Evolutionary conservation across 1,284 basidiomycete genomes (phyloP).

Genomic region (Ustilago sp.): DNA sequence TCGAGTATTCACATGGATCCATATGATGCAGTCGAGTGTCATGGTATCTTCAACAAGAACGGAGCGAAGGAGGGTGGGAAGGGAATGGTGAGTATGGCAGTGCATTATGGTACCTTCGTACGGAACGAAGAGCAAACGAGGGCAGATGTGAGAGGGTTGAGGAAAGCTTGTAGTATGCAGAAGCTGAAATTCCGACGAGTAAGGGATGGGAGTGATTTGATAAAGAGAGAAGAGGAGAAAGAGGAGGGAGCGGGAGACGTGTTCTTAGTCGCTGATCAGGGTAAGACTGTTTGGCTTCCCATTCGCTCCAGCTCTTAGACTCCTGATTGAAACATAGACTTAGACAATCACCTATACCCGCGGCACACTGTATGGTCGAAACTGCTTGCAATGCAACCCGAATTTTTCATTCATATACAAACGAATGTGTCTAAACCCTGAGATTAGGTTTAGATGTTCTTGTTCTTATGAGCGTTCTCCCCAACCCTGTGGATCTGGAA

Average conservation of each 20-base stretch:
- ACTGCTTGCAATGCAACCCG: neutral
- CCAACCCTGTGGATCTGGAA: constrained; percentile 50
- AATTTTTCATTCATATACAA: neutral
- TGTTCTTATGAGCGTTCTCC: constrained; percentile 33
- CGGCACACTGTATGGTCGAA: neutral
- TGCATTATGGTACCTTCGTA: constrained; percentile 60
- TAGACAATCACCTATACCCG: constrained; percentile 8
- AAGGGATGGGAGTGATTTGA: constrained; percentile 16
- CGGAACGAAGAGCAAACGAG: constrained; percentile 53
- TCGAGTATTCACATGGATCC: constrained; percentile 62
- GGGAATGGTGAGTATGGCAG: constrained; percentile 37
- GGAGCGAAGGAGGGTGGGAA: constrained; percentile 3
- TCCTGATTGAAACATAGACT: neutral
- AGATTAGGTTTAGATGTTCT: constrained; percentile 23
- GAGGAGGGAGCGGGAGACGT: constrained; percentile 31
- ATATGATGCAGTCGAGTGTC: constrained; percentile 53
- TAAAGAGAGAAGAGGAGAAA: constrained; percentile 11
- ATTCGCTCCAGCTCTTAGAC: constrained; percentile 11
- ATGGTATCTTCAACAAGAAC: constrained; percentile 22
- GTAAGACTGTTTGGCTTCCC: constrained; percentile 57
- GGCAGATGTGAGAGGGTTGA: constrained; percentile 52
- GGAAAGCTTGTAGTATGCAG: constrained; percentile 39
- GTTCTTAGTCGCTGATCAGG: constrained; percentile 58
- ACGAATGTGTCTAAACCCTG: neutral
- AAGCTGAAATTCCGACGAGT: constrained; percentile 28